Evolutionary conservation across 176 grass and related monocot species (phyloP), one percentile per base, ranked within the genome.

Genomic region (Ensete glaucum): DNA sequence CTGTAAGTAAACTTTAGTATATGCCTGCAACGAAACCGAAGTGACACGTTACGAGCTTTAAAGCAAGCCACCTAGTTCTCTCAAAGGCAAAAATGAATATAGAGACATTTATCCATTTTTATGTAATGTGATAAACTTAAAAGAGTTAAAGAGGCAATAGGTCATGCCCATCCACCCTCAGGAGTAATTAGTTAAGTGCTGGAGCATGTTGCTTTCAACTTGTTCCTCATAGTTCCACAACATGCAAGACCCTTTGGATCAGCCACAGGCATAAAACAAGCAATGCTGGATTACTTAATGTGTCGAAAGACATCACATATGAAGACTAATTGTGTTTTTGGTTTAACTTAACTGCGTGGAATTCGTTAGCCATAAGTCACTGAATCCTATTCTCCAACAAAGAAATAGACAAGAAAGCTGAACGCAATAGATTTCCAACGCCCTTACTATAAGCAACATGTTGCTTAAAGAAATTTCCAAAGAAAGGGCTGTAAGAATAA

Each of bases 21-120:
- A 59, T 52, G 72, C 83, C 77, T 54, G 77, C 83, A 85, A 85
- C 53, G 52, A 62, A 84, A 85, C 77, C 24, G 53, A 84, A 80
- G 67, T 69, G 53, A 13, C 83, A 76, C 27, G 75, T 57, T 64
- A 57, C 0, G 54, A 57, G 54, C 12, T 57, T 15, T 4, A 17
- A 57, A 13, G 57, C 9, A 71, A 80, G 71, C 77, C 63, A 75
- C 59, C 34, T 27, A 64, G 77, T 80, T 80, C 71, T 85, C 71
- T 85, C 71, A 80, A 74, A 79, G 77, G 64, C 34, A 64, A 43
- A 43, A 43, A 43, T 43, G 34, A 43, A 43, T 43, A 43, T 43
- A 43, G 34, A 43, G 34, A 43, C 3, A 43, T 43, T 43, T 6
- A 43, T 43, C 3, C 34, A 43, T 43, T 43, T 43, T 43, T 6